A percentile compares a stretch with the other conserved stretches of the same genome.
These are phyloP conservation scores for Yamadazyma triangularis DNA, from an alignment of 1,139 yeast species.

Conservation along the genomic window DNA sequence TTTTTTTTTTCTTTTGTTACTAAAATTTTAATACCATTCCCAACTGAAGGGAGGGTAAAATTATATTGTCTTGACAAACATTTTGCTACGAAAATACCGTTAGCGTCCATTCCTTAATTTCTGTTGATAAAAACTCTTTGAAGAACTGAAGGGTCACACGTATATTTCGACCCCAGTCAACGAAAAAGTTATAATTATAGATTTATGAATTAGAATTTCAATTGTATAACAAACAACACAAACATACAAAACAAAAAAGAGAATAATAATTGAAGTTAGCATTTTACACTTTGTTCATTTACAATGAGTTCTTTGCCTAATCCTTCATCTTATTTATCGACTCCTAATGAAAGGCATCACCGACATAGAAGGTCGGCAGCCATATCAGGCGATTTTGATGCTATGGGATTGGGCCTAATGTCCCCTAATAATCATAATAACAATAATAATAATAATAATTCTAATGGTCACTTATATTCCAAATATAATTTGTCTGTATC, in stretches of 20 bases:
- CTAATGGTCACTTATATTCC: too few species aligned
- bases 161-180: too few species aligned
- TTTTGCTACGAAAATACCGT: not conserved
- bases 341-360: slow-evolving; percentile 40
- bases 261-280: too few species aligned
- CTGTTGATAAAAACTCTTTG: not conserved
- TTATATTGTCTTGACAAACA: too few species aligned
- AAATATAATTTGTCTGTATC: too few species aligned
- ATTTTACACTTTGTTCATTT: too few species aligned
- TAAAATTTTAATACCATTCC: not conserved
- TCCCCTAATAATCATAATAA: slow-evolving; percentile 18
- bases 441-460: slow-evolving; percentile 5
- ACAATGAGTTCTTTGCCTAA: slow-evolving; percentile 14
- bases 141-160: too few species aligned
- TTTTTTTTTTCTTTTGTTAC: not conserved
- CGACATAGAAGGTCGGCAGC: slow-evolving; percentile 70
- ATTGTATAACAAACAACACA: too few species aligned
- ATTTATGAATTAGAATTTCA: too few species aligned
- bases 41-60: too few species aligned
- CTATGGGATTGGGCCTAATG: slow-evolving; percentile 36
- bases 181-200: too few species aligned
- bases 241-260: too few species aligned
- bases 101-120: slow-evolving; percentile 3
- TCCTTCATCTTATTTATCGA: slow-evolving; percentile 26
- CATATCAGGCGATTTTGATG: slow-evolving; percentile 68